A percentile compares a stretch with the other conserved stretches of the same genome.
phyloP scores from a whole-genome alignment of 1,284 basidiomycete species.

The Chalciporus piperatoides region DNA sequence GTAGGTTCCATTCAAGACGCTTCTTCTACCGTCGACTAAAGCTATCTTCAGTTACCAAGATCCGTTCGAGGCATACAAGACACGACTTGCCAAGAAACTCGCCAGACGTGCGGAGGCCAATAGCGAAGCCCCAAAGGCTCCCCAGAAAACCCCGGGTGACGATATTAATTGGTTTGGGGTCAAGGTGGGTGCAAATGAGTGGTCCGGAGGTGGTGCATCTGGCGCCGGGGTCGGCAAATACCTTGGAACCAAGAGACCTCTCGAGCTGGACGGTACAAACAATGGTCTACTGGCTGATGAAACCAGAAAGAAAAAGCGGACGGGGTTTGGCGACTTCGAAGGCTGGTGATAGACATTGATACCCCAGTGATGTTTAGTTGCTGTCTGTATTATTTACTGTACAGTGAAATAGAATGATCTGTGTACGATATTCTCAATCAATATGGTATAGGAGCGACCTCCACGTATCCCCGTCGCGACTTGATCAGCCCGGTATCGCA shows the following conservation, averaged over 20 bases:
- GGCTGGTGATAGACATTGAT: conserved; percentile 50
- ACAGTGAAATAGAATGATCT: conserved; percentile 10
- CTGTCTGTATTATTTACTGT: conserved; percentile 12
- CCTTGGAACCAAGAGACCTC: conserved; percentile 51
- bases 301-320: conserved; percentile 65
- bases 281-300: conserved; percentile 37
- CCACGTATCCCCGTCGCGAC: background rate
- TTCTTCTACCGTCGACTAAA: background rate
- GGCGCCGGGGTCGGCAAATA: conserved; percentile 60
- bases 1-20: conserved; percentile 39
- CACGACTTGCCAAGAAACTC: conserved; percentile 69
- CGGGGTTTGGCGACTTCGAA: conserved; percentile 80
- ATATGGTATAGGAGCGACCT: background rate
- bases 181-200: conserved; percentile 53
- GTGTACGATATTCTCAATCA: conserved; percentile 7
- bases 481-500: conserved; percentile 22
- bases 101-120: conserved; percentile 57
- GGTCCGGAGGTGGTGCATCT: conserved; percentile 28
- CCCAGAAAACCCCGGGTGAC: conserved; percentile 51
- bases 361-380: background rate
- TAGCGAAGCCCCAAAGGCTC: conserved; percentile 22
- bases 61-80: conserved; percentile 83
- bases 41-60: conserved; percentile 62
- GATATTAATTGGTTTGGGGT: conserved; percentile 83
- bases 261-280: conserved; percentile 22